Conservation (phyloP, 2,329 filamentous ascomycete genomes). For the Triangularia verruculosa region DNA sequence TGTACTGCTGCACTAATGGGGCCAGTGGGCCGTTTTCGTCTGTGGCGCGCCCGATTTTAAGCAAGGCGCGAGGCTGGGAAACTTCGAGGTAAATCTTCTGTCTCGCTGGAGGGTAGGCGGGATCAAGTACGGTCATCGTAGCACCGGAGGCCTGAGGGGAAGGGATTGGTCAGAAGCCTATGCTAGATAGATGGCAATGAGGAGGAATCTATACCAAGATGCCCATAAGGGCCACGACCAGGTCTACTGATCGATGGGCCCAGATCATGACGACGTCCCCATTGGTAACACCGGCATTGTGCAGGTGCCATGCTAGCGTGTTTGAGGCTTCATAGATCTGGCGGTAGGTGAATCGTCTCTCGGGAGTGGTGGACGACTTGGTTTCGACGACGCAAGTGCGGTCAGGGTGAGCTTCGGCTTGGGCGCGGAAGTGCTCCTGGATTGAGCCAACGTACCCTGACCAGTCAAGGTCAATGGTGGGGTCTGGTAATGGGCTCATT, state of each 20-base stretch:
- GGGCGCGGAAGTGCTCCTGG: slow-evolving; percentile 65
- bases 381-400: slow-evolving; percentile 50
- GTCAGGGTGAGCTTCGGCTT: slow-evolving; percentile 67
- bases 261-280: slow-evolving; percentile 95
- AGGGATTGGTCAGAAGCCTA: background rate
- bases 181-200: background rate
- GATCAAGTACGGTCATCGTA: slow-evolving; percentile 69
- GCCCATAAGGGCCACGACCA: slow-evolving; percentile 74
- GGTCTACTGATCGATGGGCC: slow-evolving; percentile 72
- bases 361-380: slow-evolving; percentile 44
- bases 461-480: slow-evolving; percentile 66
- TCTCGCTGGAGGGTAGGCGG: slow-evolving; percentile 74
- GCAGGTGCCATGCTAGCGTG: slow-evolving; percentile 73
- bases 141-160: slow-evolving; percentile 51
- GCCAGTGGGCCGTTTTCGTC: slow-evolving; percentile 60
- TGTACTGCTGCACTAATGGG: slow-evolving; percentile 56
- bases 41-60: slow-evolving; percentile 69
- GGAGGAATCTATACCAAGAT: slow-evolving; percentile 42
- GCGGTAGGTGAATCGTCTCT: slow-evolving; percentile 73
- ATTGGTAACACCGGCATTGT: slow-evolving; percentile 66
- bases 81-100: slow-evolving; percentile 76
- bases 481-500: slow-evolving; percentile 50
- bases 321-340: slow-evolving; percentile 87
- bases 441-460: slow-evolving; percentile 58
- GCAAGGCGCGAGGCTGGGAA: slow-evolving; percentile 65